Conservation (phyloP, 805 yeast species). For the Yamadazyma kitorensis region DNA sequence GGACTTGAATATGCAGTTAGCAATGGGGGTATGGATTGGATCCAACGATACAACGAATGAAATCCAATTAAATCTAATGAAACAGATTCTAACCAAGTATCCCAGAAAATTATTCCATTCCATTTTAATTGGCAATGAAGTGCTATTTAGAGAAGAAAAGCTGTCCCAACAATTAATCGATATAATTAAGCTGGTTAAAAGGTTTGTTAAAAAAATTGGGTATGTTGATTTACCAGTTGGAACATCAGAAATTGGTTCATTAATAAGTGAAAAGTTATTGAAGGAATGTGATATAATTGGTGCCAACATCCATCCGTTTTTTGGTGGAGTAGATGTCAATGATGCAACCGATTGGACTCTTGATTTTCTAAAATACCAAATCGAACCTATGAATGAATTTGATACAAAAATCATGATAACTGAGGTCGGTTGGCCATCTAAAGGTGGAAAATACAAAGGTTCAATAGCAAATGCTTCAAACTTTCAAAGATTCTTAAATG, state of each 20-base stretch:
- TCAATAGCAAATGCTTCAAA: slow-evolving; percentile 47
- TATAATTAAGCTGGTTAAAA: slow-evolving; percentile 42
- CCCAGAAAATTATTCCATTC: slow-evolving; percentile 49
- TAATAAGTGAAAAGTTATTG: slow-evolving; percentile 37
- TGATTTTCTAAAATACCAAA: slow-evolving; percentile 43
- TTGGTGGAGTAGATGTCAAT: slow-evolving; percentile 52
- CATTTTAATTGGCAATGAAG: slow-evolving; percentile 63
- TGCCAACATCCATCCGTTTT: slow-evolving; percentile 66
- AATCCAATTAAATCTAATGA: slow-evolving; percentile 46
- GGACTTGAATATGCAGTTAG: slow-evolving; percentile 51
- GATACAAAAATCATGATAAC: slow-evolving; percentile 43
- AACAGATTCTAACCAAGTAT: slow-evolving; percentile 35
- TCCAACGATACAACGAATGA: slow-evolving; percentile 41
- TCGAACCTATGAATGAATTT: slow-evolving; percentile 34
- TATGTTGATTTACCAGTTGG: slow-evolving; percentile 51
- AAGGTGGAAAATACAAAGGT: slow-evolving; percentile 48
- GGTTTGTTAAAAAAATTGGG: slow-evolving; percentile 29
- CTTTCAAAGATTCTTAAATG: slow-evolving; percentile 46
- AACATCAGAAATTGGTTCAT: slow-evolving; percentile 57
- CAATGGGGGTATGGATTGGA: slow-evolving; percentile 66
- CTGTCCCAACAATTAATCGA: slow-evolving; percentile 32
- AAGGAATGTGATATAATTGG: slow-evolving; percentile 55
- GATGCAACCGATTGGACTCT: slow-evolving; percentile 53
- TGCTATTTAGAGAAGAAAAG: slow-evolving; percentile 51
- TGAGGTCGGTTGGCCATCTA: slow-evolving; percentile 73